A percentile compares a stretch with the other conserved stretches of the same genome.
Evolutionary conservation across 2,329 filamentous ascomycete species (phyloP).

Genomic region (Bertia moriformis): DNA sequence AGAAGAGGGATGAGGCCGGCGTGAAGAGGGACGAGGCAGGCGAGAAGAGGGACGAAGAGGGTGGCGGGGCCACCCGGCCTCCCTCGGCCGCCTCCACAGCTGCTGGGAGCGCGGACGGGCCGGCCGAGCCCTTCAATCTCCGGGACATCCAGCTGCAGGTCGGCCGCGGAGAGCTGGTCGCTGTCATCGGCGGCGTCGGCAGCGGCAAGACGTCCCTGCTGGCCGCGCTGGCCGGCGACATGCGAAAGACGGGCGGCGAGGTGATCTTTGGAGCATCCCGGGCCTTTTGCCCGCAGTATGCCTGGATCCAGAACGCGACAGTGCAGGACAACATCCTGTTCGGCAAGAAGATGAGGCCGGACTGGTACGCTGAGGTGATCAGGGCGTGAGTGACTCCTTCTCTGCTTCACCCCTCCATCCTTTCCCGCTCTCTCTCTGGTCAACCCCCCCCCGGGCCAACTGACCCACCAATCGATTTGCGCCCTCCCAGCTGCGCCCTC

Average conservation of each 20-base stretch:
- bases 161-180: constrained; percentile 63
- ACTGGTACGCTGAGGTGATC: constrained; percentile 75
- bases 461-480: constrained; percentile 4
- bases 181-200: constrained; percentile 77
- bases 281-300: constrained; percentile 89
- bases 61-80: constrained; percentile 13
- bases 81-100: constrained; percentile 31
- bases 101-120: constrained; percentile 38
- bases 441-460: not conserved
- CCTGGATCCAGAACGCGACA: constrained; percentile 91
- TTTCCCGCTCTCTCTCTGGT: not conserved
- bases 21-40: constrained; percentile 7
- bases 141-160: constrained; percentile 53
- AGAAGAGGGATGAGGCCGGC: constrained; percentile 16
- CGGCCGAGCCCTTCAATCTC: constrained; percentile 55
- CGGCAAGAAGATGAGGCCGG: constrained; percentile 61
- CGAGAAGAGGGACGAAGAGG: constrained; percentile 9
- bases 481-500: constrained; percentile 53
- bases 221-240: constrained; percentile 80
- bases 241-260: constrained; percentile 67
- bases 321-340: constrained; percentile 84
- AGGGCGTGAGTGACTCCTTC: constrained; percentile 44
- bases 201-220: constrained; percentile 84
- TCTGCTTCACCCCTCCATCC: not conserved
- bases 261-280: constrained; percentile 64